Base-by-base conservation (phyloP, 768 basidiomycete species). In the Filobasidium wieringae region DNA sequence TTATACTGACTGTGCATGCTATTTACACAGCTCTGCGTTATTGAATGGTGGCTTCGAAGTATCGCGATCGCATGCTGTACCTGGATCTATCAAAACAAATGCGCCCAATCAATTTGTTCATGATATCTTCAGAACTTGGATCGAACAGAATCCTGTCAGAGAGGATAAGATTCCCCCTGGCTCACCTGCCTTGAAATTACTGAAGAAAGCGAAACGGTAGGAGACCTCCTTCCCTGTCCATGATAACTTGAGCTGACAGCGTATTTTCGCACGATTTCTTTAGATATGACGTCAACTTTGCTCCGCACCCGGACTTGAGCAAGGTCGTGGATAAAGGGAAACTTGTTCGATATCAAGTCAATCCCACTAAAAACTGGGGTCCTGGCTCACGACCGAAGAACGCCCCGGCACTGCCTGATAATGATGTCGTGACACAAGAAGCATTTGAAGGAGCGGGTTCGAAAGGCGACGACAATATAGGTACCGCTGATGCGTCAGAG, bases 281-380 rank as follows among this genome's bases (percentile, higher is more conserved):
- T 47, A 71, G 70, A 15, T 67, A 70, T 55, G 63, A 78, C 45
- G 83, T 88, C n/a, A 80, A 87, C 67, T 93, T 97, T 69, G 79
- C 77, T 15, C 80, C 75, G 36, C 88, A 96, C 70, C 83, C 86
- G 0, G 76, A 80, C 4, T 80, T 83, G 0, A 77, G 51, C 31
- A 33, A 7, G 12, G 22, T 62, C 22, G 56, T 56, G 9, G 32
- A 40, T 11, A 61, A 54, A 52, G 64, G 60, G 24, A 69, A 72
- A 37, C 58, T 65, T 15, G 67, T 68, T 0, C 62, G 66, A 31
- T 72, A 72, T 50, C 72, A 93, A 72, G 81, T 82, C 61, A 96
- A 95, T 68, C 95, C 93, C 4, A 79, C 82, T n/a, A 79, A 82
- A 1, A 80, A 95, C 70, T 99, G 95, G 95, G 93, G 93, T 0